Conservation (phyloP, 352 stramenopile species). For the Pythium periplocum region DNA sequence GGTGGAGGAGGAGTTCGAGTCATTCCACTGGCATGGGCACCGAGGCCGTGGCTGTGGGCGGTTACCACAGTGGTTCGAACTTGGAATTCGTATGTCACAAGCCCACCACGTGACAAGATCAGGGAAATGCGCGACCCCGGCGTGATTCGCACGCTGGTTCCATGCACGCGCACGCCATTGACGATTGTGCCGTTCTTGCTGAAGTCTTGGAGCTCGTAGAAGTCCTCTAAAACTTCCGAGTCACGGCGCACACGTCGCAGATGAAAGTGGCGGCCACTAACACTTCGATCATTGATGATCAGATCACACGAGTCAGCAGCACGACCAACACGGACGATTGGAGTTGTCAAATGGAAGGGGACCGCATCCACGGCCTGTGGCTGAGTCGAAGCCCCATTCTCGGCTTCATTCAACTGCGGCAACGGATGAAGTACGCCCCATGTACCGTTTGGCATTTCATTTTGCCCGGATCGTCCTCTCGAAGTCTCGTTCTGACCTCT, state of each 20-base stretch:
- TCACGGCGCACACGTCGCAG: slow-evolving; percentile 62
- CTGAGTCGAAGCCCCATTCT: slow-evolving; percentile 20
- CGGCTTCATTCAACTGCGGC: slow-evolving; percentile 64
- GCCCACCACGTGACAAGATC: slow-evolving; percentile 74
- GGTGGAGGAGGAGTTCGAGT: slow-evolving; percentile 31
- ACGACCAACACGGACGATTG: slow-evolving; percentile 72
- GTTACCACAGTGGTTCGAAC: slow-evolving; percentile 19
- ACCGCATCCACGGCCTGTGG: slow-evolving; percentile 29
- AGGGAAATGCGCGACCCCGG: slow-evolving; percentile 77
- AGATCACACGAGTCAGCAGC: slow-evolving; percentile 83
- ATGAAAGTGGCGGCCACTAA: slow-evolving; percentile 84
- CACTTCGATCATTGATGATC: slow-evolving; percentile 84
- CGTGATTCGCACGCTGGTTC: slow-evolving; percentile 62
- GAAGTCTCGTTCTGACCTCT: no score
- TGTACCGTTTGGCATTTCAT: slow-evolving; percentile 42
- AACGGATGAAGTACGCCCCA: slow-evolving; percentile 73
- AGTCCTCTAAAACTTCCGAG: slow-evolving; percentile 42
- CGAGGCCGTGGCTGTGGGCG: background rate
- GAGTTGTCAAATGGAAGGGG: slow-evolving; percentile 63
- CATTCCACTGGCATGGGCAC: slow-evolving; percentile 1
- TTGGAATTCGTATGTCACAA: slow-evolving; percentile 87
- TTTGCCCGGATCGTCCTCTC: no score
- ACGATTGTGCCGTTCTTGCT: slow-evolving; percentile 89
- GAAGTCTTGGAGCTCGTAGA: slow-evolving; percentile 83
- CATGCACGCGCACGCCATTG: slow-evolving; percentile 82